These are phyloP conservation scores for Protomyces inouyei DNA, from an alignment of 1,139 yeast genomes.

Conservation along the genomic window DNA sequence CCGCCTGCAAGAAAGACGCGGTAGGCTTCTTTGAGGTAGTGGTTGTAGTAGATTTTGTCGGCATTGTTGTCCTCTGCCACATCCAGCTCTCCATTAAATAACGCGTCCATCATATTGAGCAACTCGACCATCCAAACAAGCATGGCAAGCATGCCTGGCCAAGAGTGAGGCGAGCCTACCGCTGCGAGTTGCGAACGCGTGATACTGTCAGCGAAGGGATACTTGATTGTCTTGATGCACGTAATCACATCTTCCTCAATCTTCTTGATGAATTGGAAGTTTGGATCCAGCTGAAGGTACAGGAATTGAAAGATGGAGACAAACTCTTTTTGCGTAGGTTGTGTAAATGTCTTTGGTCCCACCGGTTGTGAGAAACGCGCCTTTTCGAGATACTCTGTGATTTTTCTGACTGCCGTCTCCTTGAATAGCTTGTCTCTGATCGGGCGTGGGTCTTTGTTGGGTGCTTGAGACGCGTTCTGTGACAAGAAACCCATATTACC, in stretches of 20 bases:
- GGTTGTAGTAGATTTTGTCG: constrained; percentile 38
- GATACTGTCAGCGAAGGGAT: constrained; percentile 69
- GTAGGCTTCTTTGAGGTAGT: constrained; percentile 62
- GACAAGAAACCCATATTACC: constrained; percentile 23
- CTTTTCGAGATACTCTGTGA: constrained; percentile 55
- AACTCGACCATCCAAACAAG: constrained; percentile 36
- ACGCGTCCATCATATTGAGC: constrained; percentile 25
- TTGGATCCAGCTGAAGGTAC: constrained; percentile 72
- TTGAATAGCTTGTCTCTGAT: constrained; percentile 68
- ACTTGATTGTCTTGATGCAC: constrained; percentile 58
- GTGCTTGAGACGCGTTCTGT: constrained; percentile 16
- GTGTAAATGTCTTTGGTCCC: constrained; percentile 58
- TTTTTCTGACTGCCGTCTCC: constrained; percentile 38
- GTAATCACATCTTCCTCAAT: constrained; percentile 73
- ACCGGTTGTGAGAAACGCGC: constrained; percentile 66
- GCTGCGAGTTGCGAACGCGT: constrained; percentile 62
- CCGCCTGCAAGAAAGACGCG: constrained; percentile 58
- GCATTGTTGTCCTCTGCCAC: constrained; percentile 25
- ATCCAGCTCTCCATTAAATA: constrained; percentile 16
- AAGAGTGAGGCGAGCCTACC: constrained; percentile 84
- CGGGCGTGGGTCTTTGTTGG: constrained; percentile 63
- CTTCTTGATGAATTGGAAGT: constrained; percentile 61
- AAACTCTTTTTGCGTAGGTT: constrained; percentile 87
- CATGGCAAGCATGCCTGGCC: constrained; percentile 76
- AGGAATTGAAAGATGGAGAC: constrained; percentile 72